These are phyloP conservation scores for Populus tremula DNA, from an alignment of 345 rosid species.

Conservation along the genomic window DNA sequence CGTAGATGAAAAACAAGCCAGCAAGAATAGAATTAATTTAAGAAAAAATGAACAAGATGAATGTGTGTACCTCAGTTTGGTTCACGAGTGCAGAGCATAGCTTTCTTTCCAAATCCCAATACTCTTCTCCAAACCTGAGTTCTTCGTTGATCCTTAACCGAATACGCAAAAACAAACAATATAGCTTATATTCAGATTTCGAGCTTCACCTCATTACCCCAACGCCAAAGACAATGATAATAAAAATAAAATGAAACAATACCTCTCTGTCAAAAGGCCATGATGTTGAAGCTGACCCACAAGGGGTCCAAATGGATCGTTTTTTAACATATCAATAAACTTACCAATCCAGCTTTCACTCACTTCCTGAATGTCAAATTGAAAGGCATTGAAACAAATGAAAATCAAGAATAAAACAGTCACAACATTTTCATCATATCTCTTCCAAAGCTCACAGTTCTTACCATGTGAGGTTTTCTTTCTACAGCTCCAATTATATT, in stretches of 20 bases:
- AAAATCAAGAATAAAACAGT: slow-evolving; percentile 10
- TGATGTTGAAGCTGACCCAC: slow-evolving; percentile 44
- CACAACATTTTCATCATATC: not conserved
- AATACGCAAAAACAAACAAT: slow-evolving; percentile 7
- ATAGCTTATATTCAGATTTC: slow-evolving; percentile 1
- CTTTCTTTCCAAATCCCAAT: slow-evolving; percentile 87
- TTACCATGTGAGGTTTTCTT: slow-evolving; percentile 33
- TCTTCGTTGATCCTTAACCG: slow-evolving; percentile 61
- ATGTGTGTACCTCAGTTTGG: slow-evolving; percentile 42
- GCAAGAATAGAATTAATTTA: not conserved
- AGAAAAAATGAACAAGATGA: not conserved
- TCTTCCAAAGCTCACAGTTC: slow-evolving; percentile 2
- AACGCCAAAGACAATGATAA: not conserved
- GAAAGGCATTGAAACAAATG: slow-evolving; percentile 16
- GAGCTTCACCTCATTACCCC: not conserved
- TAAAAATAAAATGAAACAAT: not conserved
- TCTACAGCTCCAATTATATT: slow-evolving; percentile 23
- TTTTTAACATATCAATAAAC: slow-evolving; percentile 31
- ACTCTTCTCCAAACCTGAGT: slow-evolving; percentile 67
- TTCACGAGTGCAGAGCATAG: slow-evolving; percentile 61
- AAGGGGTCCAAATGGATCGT: slow-evolving; percentile 57
- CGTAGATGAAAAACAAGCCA: not conserved
- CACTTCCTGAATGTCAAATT: slow-evolving; percentile 35
- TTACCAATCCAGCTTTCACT: slow-evolving; percentile 26
- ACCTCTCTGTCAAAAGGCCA: slow-evolving; percentile 72